A percentile compares a stretch with the other conserved stretches of the same genome.
Conservation (phyloP, 228 moss, liverwort and hornwort genomes). For the Sphagnum fallax region DNA sequence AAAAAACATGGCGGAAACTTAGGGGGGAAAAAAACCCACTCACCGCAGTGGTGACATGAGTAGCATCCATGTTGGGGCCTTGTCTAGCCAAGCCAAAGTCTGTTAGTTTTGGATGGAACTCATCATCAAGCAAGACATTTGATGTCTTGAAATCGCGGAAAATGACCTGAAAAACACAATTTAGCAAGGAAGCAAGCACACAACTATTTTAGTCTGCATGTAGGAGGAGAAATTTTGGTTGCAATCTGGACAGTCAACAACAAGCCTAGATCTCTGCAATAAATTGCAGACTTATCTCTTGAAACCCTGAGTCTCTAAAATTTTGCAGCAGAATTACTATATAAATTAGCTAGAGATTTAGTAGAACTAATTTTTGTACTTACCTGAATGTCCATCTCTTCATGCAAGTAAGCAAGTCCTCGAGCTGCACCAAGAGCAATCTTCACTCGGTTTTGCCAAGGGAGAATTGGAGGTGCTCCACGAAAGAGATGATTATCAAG, state of each 20-base stretch:
- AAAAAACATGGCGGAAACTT: no score
- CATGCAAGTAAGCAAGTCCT: constrained; percentile 83
- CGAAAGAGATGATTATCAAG: constrained; percentile 58
- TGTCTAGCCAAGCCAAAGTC: constrained; percentile 60
- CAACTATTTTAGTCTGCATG: not conserved
- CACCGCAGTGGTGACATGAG: constrained; percentile 44
- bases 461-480: constrained; percentile 32
- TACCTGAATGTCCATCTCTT: constrained; percentile 83
- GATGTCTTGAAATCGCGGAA: constrained; percentile 60
- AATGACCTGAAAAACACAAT: constrained; percentile 21
- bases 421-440: constrained; percentile 71
- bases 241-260: no score
- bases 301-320: not conserved
- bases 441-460: constrained; percentile 71
- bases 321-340: not conserved
- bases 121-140: constrained; percentile 47
- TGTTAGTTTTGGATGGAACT: constrained; percentile 48
- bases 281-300: no score
- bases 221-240: not conserved
- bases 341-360: not conserved
- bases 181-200: no score
- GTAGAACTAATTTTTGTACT: not conserved
- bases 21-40: no score
- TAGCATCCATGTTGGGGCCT: constrained; percentile 35
- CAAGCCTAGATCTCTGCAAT: no score